Evolutionary conservation across 345 rosid species (phyloP).

Genomic region (Eucalyptus sideroxylon): DNA sequence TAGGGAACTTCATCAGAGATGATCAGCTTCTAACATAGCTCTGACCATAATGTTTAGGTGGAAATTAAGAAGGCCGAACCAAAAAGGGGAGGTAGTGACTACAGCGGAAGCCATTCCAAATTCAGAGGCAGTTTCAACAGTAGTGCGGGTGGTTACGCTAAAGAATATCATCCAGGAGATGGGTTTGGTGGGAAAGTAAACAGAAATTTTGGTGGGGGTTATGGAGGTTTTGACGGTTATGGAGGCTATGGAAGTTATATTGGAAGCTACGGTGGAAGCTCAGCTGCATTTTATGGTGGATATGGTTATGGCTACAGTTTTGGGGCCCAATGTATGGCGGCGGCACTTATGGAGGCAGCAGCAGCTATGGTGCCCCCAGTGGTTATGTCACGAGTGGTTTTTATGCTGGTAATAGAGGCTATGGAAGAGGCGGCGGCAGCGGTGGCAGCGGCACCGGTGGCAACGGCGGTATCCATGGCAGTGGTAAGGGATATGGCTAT

Average conservation of each 20-base stretch:
- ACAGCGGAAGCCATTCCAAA: neutral
- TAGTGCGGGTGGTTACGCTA: neutral
- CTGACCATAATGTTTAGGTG: constrained; percentile 17
- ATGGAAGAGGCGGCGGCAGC: neutral
- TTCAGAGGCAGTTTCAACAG: neutral
- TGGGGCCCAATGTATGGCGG: neutral
- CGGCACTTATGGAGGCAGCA: neutral
- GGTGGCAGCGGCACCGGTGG: constrained; percentile 2
- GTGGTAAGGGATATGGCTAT: constrained; percentile 20
- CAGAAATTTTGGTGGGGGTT: constrained; percentile 23
- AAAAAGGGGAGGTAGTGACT: constrained; percentile 15
- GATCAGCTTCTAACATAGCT: neutral
- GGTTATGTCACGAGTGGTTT: neutral
- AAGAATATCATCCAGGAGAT: constrained; percentile 10
- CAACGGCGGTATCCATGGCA: constrained; percentile 15
- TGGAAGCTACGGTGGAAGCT: constrained; percentile 22
- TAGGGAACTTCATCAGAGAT: neutral
- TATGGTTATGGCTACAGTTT: neutral
- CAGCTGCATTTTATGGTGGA: neutral
- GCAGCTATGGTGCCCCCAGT: neutral
- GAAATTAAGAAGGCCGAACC: constrained; percentile 83
- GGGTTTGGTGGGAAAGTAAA: constrained; percentile 13
- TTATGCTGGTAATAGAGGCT: neutral
- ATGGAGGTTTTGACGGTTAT: constrained; percentile 29
- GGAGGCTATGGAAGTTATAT: constrained; percentile 13